These are phyloP conservation scores for Nyctanthes arbortristis DNA, from an alignment of 257 asterid genomes.

Conservation along the genomic window DNA sequence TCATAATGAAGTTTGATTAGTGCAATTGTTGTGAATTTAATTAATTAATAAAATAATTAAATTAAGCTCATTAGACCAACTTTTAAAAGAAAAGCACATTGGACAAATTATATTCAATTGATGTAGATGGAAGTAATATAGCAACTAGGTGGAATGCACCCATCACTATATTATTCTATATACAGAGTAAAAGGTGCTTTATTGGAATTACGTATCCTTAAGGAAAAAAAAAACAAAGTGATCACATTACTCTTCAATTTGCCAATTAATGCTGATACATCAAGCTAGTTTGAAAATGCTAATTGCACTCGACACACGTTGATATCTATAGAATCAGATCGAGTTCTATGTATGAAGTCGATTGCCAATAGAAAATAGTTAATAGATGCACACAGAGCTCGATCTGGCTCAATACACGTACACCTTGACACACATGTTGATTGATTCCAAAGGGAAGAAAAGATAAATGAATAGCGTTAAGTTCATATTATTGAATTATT, in stretches of 20 bases:
- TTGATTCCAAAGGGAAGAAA: not conserved
- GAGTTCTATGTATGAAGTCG: too few relatives aligned
- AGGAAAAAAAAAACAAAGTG: not conserved
- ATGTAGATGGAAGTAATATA: not conserved
- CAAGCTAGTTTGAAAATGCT: too few relatives aligned
- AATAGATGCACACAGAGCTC: too few relatives aligned
- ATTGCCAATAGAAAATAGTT: too few relatives aligned
- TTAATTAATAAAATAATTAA: not conserved
- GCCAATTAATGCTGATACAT: not conserved
- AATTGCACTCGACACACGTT: too few relatives aligned
- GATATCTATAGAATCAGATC: too few relatives aligned
- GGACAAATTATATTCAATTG: not conserved
- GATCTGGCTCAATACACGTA: too few relatives aligned
- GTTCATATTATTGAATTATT: too few relatives aligned
- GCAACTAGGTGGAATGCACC: not conserved
- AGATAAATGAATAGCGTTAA: too few relatives aligned
- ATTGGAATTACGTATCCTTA: not conserved
- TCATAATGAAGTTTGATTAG: not conserved
- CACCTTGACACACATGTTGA: not conserved
- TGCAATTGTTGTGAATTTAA: not conserved
- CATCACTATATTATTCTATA: not conserved
- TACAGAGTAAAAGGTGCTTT: not conserved
- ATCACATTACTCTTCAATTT: not conserved
- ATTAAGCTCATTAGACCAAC: not conserved
- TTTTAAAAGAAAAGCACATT: not conserved